Evolutionary conservation across 2,329 filamentous ascomycete genomes (phyloP), one percentile per base, ranked within the genome.

Genomic region (Calonectria naviculata): DNA sequence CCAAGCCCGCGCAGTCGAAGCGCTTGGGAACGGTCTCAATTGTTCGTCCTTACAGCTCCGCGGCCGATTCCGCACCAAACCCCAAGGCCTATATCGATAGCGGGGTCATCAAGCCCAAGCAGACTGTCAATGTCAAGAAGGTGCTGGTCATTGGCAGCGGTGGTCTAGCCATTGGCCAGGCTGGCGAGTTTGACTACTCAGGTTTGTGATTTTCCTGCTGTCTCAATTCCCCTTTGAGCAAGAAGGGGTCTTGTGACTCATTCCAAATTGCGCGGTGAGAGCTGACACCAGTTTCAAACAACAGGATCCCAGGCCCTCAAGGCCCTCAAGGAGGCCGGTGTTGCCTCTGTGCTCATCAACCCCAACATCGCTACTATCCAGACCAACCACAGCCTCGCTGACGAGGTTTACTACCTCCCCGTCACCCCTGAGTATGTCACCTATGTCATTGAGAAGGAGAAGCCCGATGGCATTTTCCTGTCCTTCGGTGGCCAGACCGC

Each of bases 321-420:
- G 87, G 97, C 97, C 44, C 89, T 99, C 73, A 98, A 98, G 86
- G 96, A 98, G 86, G 96, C 95, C 74, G 95, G 95, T 72, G 94
- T 98, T 71, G 86, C 92, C 77, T 98, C 96, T 12, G 94, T 98
- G 67, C 91, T 98, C 75, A 95, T 98, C 84, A 98, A 98, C 86
- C 96, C 96, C 80, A 98, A 98, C 84, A 98, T 98, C 83, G 96
- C 96, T 71, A 98, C 97, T 70, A 98, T 98, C 81, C 96, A 98
- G 87, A 98, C 96, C 78, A 95, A 97, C 84, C 96, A 98, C 89
- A 93, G 93, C 80, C 93, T 98, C 82, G 95, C 95, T 81, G 96
- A 98, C 82, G 95, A 98, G 87, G 94, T 98, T 80, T 98, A 98
- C 89, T 98, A 98, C 85, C 93, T 98, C 42, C 97, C 97, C 68